Conservation (phyloP, 805 yeast species). For the Geotrichum ghanense region DNA sequence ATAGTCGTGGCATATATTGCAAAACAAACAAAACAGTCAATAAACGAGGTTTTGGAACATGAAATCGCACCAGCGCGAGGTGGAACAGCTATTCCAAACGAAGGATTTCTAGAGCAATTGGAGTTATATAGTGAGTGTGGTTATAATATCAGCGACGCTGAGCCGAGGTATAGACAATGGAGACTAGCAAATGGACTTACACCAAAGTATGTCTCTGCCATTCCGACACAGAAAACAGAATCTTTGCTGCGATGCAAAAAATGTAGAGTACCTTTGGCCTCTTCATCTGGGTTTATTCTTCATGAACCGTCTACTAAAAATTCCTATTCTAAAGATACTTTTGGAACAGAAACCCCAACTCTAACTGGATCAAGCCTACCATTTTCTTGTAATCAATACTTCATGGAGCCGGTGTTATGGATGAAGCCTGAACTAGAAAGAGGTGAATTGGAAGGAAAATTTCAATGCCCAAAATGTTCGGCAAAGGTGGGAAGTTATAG, state of each 20-base stretch:
- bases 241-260: slow-evolving; percentile 56
- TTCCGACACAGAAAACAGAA: slow-evolving; percentile 3
- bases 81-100: slow-evolving; percentile 55
- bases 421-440: slow-evolving; percentile 70
- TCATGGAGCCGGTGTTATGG: slow-evolving; percentile 85
- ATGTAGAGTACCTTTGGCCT: slow-evolving; percentile 65
- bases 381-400: slow-evolving; percentile 64
- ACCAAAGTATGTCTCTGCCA: slow-evolving; percentile 10
- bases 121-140: slow-evolving; percentile 41
- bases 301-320: slow-evolving; percentile 48
- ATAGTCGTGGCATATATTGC: slow-evolving; percentile 81
- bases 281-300: slow-evolving; percentile 44
- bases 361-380: slow-evolving; percentile 15
- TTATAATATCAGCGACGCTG: slow-evolving; percentile 21
- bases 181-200: slow-evolving; percentile 20
- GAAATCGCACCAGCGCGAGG: slow-evolving; percentile 46
- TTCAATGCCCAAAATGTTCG: slow-evolving; percentile 72
- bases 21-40: slow-evolving; percentile 53
- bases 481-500: slow-evolving; percentile 83
- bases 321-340: neutral
- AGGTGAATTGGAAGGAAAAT: slow-evolving; percentile 77
- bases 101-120: slow-evolving; percentile 63
- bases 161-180: slow-evolving; percentile 31
- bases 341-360: slow-evolving; percentile 13
- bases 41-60: slow-evolving; percentile 60